Evolutionary conservation across 805 yeast species (phyloP).

Genomic region (Kuraishia hungarica): DNA sequence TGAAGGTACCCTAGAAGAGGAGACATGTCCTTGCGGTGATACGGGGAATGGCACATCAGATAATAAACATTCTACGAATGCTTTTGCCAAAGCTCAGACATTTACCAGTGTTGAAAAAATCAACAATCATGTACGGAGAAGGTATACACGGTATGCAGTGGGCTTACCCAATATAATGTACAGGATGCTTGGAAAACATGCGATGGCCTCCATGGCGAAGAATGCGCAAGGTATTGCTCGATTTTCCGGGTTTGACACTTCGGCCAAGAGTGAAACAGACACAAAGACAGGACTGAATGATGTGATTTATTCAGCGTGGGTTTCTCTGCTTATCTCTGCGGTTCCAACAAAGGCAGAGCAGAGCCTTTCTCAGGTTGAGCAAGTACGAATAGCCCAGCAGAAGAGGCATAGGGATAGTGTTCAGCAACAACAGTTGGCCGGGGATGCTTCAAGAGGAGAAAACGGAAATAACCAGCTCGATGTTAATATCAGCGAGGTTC

Average conservation of each 20-base stretch:
- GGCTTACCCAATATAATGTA: not conserved
- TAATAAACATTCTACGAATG: not conserved
- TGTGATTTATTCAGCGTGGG: constrained; percentile 5
- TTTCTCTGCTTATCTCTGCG: constrained; percentile 1
- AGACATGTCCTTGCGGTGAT: not conserved
- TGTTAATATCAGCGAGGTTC: not conserved
- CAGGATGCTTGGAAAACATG: not conserved
- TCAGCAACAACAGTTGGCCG: not conserved
- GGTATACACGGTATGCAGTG: not conserved
- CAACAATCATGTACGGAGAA: not conserved
- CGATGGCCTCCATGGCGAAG: not conserved
- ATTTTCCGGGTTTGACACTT: not conserved
- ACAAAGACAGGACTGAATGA: not conserved
- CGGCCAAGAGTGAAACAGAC: not conserved
- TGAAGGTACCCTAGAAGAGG: not conserved
- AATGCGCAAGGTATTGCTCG: not conserved
- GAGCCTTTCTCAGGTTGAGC: constrained; percentile 9
- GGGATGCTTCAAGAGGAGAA: not conserved
- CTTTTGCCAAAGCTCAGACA: not conserved
- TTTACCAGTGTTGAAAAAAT: not conserved
- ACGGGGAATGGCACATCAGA: not conserved
- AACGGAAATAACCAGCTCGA: not conserved
- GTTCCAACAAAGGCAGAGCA: constrained; percentile 5
- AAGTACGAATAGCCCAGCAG: constrained; percentile 8
- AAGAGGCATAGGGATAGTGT: constrained; percentile 1